phyloP scores from a whole-genome alignment of 1,284 basidiomycete genomes.

The Mycosarcoma maydis region DNA sequence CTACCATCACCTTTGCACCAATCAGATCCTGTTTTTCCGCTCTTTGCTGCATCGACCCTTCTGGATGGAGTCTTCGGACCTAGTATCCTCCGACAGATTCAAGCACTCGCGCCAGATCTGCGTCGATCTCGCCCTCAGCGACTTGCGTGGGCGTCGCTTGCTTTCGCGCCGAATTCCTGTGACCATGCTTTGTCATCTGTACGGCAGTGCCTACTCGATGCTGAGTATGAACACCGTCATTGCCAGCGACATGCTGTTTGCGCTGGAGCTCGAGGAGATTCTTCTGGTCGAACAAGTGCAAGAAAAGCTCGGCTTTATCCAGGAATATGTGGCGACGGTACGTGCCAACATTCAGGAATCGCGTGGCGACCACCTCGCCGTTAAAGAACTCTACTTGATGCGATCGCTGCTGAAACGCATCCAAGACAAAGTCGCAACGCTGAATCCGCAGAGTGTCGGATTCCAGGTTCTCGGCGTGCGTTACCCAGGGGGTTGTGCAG shows the following conservation, averaged over 20 bases:
- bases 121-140: slow-evolving; percentile 32
- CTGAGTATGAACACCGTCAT: slow-evolving; percentile 48
- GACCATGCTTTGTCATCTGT: slow-evolving; percentile 43
- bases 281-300: slow-evolving; percentile 26
- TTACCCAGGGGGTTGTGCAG: slow-evolving; percentile 37
- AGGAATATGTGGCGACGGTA: slow-evolving; percentile 39
- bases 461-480: slow-evolving; percentile 40
- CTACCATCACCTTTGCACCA: slow-evolving; percentile 41
- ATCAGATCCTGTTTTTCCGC: slow-evolving; percentile 44
- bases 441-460: slow-evolving; percentile 38
- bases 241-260: slow-evolving; percentile 38
- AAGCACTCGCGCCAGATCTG: slow-evolving; percentile 37
- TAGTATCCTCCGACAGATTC: slow-evolving; percentile 19
- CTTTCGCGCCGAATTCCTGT: slow-evolving; percentile 36
- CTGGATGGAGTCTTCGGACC: slow-evolving; percentile 45
- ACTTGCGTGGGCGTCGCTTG: slow-evolving; percentile 31
- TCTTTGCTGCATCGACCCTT: slow-evolving; percentile 41
- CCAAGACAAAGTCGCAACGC: slow-evolving; percentile 37
- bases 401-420: slow-evolving; percentile 40
- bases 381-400: slow-evolving; percentile 45
- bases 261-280: slow-evolving; percentile 29
- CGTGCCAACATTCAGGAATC: slow-evolving; percentile 43
- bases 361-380: slow-evolving; percentile 40
- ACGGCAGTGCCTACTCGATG: slow-evolving; percentile 41
- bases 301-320: slow-evolving; percentile 41